Conservation (phyloP, 1,139 yeast genomes). For the Kodamaea sp. region DNA sequence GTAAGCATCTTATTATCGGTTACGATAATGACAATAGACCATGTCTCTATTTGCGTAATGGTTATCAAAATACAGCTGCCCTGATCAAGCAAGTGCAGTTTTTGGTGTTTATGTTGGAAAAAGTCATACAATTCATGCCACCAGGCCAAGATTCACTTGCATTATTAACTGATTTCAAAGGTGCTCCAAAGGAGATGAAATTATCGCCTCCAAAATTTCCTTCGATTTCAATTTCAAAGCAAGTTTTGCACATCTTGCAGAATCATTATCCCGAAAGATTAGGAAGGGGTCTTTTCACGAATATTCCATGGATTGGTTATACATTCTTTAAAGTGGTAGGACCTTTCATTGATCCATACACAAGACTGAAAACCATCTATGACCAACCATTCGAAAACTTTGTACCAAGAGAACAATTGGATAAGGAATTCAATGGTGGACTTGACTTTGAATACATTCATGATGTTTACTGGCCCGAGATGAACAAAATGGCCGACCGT, state of each 20-base stretch:
- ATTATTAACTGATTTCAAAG: conserved; percentile 82
- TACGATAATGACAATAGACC: conserved; percentile 88
- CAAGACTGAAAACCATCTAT: conserved; percentile 47
- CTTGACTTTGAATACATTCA: conserved; percentile 44
- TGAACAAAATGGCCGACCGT: conserved; percentile 38
- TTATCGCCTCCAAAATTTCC: conserved; percentile 40
- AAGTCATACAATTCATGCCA: conserved; percentile 91
- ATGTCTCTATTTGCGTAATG: conserved; percentile 83
- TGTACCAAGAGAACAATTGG: conserved; percentile 45
- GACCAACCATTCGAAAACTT: conserved; percentile 47
- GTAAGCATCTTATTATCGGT: conserved; percentile 85
- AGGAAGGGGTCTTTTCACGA: conserved; percentile 46
- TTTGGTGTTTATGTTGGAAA: conserved; percentile 84
- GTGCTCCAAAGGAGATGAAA: conserved; percentile 41
- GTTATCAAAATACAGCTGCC: conserved; percentile 88
- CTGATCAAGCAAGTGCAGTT: conserved; percentile 89
- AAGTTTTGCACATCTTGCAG: conserved; percentile 81
- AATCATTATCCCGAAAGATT: conserved; percentile 69
- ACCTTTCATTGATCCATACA: conserved; percentile 49
- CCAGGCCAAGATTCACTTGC: conserved; percentile 93
- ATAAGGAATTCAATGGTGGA: conserved; percentile 44
- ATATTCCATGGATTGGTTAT: conserved; percentile 48
- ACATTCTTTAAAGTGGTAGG: conserved; percentile 45
- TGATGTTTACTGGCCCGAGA: conserved; percentile 41
- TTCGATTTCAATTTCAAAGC: conserved; percentile 48